Conservation (phyloP, 2,329 filamentous ascomycete genomes). For the Penicillium sp. region DNA sequence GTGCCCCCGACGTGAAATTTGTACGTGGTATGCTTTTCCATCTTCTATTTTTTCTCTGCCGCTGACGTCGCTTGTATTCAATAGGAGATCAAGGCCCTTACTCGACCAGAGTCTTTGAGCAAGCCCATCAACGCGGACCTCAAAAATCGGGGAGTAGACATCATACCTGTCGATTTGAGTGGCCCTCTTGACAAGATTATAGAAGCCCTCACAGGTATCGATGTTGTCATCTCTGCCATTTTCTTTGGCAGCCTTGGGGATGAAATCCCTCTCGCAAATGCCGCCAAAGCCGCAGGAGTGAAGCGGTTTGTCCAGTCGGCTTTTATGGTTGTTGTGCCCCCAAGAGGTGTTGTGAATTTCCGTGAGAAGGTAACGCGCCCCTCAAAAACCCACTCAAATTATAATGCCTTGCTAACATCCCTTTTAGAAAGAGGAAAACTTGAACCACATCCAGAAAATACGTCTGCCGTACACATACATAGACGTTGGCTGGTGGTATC, state of each 20-base stretch:
- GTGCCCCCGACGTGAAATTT: too few species aligned
- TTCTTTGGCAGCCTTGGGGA: not conserved
- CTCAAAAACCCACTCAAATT: not conserved
- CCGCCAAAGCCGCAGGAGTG: slow-evolving; percentile 48
- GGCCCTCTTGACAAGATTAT: too few species aligned
- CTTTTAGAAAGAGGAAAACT: slow-evolving; percentile 51
- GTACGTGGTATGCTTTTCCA: too few species aligned
- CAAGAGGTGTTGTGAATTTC: slow-evolving; percentile 38
- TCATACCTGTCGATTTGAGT: too few species aligned
- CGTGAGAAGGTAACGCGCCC: slow-evolving; percentile 30
- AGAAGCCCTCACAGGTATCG: too few species aligned
- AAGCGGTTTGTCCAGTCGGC: slow-evolving; percentile 51
- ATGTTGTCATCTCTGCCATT: too few species aligned
- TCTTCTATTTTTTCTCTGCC: too few species aligned
- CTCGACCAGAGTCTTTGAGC: too few species aligned
- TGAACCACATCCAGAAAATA: slow-evolving; percentile 47
- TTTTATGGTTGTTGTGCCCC: slow-evolving; percentile 40
- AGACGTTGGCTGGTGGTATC: slow-evolving; percentile 58
- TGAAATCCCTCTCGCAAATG: slow-evolving; percentile 37
- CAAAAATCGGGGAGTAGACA: too few species aligned
- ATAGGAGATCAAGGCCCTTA: too few species aligned
- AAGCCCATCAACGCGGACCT: too few species aligned
- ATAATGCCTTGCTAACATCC: not conserved
- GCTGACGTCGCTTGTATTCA: too few species aligned
- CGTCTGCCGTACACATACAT: slow-evolving; percentile 55